These are phyloP conservation scores for Micromonas pusilla DNA, from an alignment of 139 green algal genomes.

Conservation along the genomic window DNA sequence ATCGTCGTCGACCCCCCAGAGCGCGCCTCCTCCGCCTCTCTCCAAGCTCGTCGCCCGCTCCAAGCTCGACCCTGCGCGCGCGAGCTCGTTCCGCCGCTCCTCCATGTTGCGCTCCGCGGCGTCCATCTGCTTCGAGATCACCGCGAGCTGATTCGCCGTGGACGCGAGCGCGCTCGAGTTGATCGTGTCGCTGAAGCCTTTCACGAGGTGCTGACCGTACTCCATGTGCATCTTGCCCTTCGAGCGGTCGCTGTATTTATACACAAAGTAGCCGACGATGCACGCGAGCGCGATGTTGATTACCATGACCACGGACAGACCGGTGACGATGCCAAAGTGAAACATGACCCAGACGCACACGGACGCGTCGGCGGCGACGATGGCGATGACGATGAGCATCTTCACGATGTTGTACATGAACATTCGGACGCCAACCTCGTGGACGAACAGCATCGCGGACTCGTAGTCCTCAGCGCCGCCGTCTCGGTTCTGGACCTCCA, in stretches of 20 bases:
- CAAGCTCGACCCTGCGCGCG: too few species aligned
- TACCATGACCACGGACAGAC: conserved; percentile 1
- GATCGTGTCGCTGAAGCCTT: not conserved
- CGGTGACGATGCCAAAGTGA: conserved; percentile 18
- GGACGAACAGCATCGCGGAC: not conserved
- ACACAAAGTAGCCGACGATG: conserved; percentile 14
- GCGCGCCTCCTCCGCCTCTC: too few species aligned
- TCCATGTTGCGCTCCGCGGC: too few species aligned
- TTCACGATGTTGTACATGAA: conserved; percentile 22
- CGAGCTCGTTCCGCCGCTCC: too few species aligned
- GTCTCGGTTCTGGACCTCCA: not conserved
- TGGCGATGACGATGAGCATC: conserved; percentile 10
- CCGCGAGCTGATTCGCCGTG: not conserved
- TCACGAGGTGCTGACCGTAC: not conserved
- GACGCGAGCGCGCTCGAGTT: not conserved
- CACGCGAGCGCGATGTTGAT: conserved; percentile 14
- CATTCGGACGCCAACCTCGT: conserved; percentile 12
- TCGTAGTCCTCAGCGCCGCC: not conserved
- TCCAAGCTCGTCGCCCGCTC: too few species aligned
- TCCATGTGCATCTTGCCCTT: conserved; percentile 5
- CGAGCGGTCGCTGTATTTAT: conserved; percentile 8
- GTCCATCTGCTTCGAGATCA: too few species aligned
- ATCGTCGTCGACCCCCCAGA: too few species aligned
- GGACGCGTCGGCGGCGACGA: conserved; percentile 6
- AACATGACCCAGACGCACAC: conserved; percentile 2